Base-by-base conservation (phyloP, 1,284 basidiomycete species). In the Rhizoctonia solani region DNA sequence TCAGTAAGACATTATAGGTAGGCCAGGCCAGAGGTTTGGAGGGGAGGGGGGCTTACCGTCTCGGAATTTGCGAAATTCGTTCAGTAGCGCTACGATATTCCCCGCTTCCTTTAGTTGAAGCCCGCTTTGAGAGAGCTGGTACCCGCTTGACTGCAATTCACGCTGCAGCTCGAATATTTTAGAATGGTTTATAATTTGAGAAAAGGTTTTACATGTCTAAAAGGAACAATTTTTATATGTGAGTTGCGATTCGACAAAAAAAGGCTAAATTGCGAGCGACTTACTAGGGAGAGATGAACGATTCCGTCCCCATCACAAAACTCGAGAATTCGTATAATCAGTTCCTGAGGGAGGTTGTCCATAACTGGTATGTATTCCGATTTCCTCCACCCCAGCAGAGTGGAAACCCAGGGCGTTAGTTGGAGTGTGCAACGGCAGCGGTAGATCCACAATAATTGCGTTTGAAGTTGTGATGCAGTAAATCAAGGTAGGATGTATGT, bases 171-270 rank as follows among this genome's bases (percentile, higher is more conserved):
- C 47, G 4, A 63, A 21, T 2, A 27, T 37, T n/a, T 37, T 63
- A 16, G 59, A 63, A 11, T 27, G 21, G 2, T 19, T 42, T 16
- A 63, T 37, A 13, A 52, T 27, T n/a, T 25, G 8, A 14, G 27
- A 9, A 21, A 41, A 63, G 9, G 16, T 11, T 41, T 53, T 63
- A 34, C 59, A 63, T 8, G 59, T 63, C 59, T 63, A 50, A 23
- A n/a, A n/a, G n/a, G n/a, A n/a, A n/a, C n/a, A n/a, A n/a, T n/a
- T n/a, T n/a, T n/a, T n/a, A n/a, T n/a, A n/a, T n/a, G n/a, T n/a
- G n/a, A n/a, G n/a, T n/a, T n/a, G n/a, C n/a, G n/a, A n/a, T n/a
- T n/a, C n/a, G n/a, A n/a, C n/a, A n/a, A n/a, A n/a, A n/a, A n/a
- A n/a, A n/a, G n/a, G n/a, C n/a, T n/a, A n/a, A n/a, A n/a, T n/a